These are phyloP conservation scores for Lactifluus subvellereus DNA, from an alignment of 768 basidiomycete species.

Conservation along the genomic window DNA sequence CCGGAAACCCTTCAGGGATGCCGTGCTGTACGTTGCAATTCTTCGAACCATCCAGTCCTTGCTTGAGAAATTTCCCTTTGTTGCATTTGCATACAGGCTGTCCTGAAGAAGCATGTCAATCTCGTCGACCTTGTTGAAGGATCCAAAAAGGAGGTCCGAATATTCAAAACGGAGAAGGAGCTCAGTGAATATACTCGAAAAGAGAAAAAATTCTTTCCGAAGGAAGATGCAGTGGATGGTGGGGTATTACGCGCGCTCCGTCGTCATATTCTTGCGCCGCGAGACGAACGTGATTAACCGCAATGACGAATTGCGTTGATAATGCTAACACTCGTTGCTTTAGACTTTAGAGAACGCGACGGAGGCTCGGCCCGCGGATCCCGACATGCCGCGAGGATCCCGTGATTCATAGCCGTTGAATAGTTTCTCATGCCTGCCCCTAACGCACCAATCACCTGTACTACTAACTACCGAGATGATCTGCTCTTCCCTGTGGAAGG, in stretches of 20 bases:
- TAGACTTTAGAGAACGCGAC: no score
- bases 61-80: not conserved
- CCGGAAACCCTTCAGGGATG: constrained; percentile 8
- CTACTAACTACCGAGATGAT: no score
- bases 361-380: no score
- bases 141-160: constrained; percentile 17
- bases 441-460: no score
- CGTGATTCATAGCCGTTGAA: not conserved
- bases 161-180: constrained; percentile 25
- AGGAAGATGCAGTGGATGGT: constrained; percentile 28
- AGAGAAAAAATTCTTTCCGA: constrained; percentile 29
- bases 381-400: not conserved
- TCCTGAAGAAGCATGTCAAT: constrained; percentile 27
- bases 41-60: not conserved
- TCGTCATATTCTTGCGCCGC: constrained; percentile 25
- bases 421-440: not conserved
- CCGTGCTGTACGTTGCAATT: not conserved
- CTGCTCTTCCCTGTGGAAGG: no score
- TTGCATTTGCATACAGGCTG: not conserved
- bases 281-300: not conserved
- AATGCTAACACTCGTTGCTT: no score
- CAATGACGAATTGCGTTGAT: not conserved
- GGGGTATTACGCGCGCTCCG: constrained; percentile 31
- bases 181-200: constrained; percentile 27
- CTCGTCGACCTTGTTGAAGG: constrained; percentile 31